Evolutionary conservation across 78 protist species (phyloP).

Genomic region (Dictyostelium citrinum): DNA sequence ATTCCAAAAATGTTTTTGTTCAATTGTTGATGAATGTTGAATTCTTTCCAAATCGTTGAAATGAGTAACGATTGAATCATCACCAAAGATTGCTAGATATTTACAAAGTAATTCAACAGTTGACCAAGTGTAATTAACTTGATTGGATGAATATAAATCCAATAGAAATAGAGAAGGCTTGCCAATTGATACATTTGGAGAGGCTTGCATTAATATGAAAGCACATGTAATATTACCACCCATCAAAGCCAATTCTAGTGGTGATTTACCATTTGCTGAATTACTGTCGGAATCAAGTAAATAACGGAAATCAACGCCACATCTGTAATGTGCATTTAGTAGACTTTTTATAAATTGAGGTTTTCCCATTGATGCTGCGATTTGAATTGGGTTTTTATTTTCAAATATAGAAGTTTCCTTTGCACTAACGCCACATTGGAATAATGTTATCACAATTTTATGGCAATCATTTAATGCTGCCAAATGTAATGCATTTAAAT

Average conservation of each 20-base stretch:
- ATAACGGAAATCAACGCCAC: not conserved
- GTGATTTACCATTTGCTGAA: not conserved
- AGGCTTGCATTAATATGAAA: conserved; percentile 23
- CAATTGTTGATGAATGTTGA: not conserved
- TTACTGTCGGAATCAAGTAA: not conserved
- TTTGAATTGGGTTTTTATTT: not conserved
- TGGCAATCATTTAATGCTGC: conserved; percentile 31
- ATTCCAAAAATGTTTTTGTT: not conserved
- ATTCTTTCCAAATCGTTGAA: not conserved
- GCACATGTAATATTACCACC: not conserved
- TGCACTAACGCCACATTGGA: not conserved
- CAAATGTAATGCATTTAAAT: conserved; percentile 15
- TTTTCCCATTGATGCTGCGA: not conserved
- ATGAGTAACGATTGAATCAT: not conserved
- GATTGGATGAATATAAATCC: not conserved
- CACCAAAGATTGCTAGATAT: conserved; percentile 22
- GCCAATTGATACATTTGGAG: not conserved
- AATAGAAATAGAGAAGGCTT: not conserved
- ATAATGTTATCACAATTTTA: not conserved
- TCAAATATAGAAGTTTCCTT: not conserved
- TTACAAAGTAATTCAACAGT: not conserved
- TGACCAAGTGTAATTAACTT: not conserved
- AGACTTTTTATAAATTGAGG: conserved; percentile 17
- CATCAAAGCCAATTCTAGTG: conserved; percentile 8
- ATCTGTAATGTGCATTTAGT: not conserved